Evolutionary conservation across 495 filamentous ascomycete species (phyloP), one percentile per base, ranked within the genome.

Genomic region (Xylaria cubensis): DNA sequence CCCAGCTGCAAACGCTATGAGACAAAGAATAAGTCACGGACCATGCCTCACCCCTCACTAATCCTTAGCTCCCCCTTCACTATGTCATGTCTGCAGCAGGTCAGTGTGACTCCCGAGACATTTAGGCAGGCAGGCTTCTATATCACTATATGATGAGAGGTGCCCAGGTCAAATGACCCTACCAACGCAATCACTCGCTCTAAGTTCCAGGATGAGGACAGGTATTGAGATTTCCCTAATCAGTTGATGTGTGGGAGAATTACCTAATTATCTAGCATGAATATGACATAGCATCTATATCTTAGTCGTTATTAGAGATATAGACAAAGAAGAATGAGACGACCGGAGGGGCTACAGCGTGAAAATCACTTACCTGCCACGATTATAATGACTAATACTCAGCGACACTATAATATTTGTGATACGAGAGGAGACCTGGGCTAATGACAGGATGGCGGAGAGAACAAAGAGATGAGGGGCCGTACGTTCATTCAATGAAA

Each of bases 51-150:
- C 59, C 32, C 58, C 24, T 56, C 48, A 34, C 36, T 64, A 39
- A 32, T 19, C 59, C 51, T 61, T 67, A 41, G 53, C 39, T 39
- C 55, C 26, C 39, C n/a, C 39, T 51, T 24, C 21, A 3, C 41
- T 50, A 61, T 59, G 51, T 67, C 61, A 72, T 67, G 61, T 59
- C 62, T 72, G 70, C 53, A 61, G 36, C 21, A 59, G 39, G 21
- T 58, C 62, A 39, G 63, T 56, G 21, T 17, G 39, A 29, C 61
- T 72, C 63, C 70, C 70, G 70, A 72, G 70, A 72, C 70, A 67
- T 3, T 26, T 70, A 55, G 46, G 56, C 68, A 64, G 34, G 29
- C 46, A n/a, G 2, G 41, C n/a, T 39, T 13, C 12, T 34, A 61
- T 34, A n/a, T 24, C 36, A 32, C 15, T 36, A 13, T 46, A 53